Base-by-base conservation (phyloP, 805 yeast genomes). In the Cyberlindnera amylophila region DNA sequence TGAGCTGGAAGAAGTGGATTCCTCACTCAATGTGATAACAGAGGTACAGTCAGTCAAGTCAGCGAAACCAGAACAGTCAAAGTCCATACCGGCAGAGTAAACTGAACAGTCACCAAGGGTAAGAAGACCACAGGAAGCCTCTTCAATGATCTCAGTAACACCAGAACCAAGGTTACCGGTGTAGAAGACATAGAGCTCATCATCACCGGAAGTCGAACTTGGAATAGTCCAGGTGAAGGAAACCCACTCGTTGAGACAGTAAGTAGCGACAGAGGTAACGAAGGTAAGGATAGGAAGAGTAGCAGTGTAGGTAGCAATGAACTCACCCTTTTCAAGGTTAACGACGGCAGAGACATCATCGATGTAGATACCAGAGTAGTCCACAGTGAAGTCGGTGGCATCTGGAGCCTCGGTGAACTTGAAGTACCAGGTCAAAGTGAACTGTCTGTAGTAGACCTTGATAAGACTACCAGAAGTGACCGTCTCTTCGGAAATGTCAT, bases 391-490 rank as follows among this genome's bases (percentile, higher is more conserved):
- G 12, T 27, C 38, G 19, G 36, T 19, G n/a, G 52, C 54, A 37
- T 36, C 29, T 4, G 42, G 24, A 2, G 41, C 15, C 11, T 47
- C 43, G 14, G 33, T 24, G 34, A 50, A 50, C 6, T 29, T 19
- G 30, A 50, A 49, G 40, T 36, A 44, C 55, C 55, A 51, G 11
- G 51, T 49, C 28, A 51, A 14, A 21, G 51, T 42, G 38, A 36
- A 48, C 12, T 34, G 36, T 28, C 42, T 32, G 32, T 40, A 32
- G 17, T 12, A 14, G 4, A 36, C 35, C 5, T 37, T 12, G 9
- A 42, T 6, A 2, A 36, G 16, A 24, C 32, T 18, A 21, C 37
- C 30, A 2, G 38, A 19, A 11, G 38, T 36, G 6, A 24, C 16
- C 6, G 49, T 39, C 15, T 11, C 18, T 12, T 29, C 55, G 2